phyloP scores from a whole-genome alignment of 2,329 filamentous ascomycete species.

The Hypoxylon sp. region DNA sequence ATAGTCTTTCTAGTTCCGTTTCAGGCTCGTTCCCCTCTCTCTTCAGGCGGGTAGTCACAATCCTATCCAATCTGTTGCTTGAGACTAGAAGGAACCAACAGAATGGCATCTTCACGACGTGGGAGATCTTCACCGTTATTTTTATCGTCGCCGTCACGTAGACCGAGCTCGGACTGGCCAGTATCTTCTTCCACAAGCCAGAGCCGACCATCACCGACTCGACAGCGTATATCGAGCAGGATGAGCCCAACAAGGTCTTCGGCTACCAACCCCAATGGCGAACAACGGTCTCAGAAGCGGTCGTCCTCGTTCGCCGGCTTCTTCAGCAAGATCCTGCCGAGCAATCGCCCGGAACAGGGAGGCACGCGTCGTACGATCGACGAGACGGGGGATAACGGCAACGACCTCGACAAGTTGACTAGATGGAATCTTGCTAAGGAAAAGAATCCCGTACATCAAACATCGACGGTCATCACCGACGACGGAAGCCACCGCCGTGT shows the following conservation, averaged over 20 bases:
- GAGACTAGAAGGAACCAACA: conserved; percentile 12
- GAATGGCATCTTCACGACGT: conserved; percentile 31
- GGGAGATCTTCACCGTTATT: conserved; percentile 38
- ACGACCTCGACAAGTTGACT: conserved; percentile 49
- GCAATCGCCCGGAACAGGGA: conserved; percentile 65
- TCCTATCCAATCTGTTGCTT: conserved; percentile 9
- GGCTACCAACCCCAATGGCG: conserved; percentile 8
- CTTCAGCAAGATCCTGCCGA: conserved; percentile 64
- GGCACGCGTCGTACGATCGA: conserved; percentile 60
- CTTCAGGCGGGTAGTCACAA: conserved; percentile 28
- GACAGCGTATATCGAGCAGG: conserved; percentile 24
- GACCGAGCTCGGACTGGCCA: conserved; percentile 29
- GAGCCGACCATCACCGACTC: conserved; percentile 25
- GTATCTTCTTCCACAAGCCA: conserved; percentile 26
- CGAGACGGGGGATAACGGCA: conserved; percentile 42
- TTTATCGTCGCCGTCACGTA: conserved; percentile 28
- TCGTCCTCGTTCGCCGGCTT: conserved; percentile 58
- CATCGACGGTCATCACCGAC: conserved; percentile 6
- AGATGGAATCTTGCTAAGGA: conserved; percentile 52
- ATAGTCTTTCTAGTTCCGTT: conserved; percentile 26
- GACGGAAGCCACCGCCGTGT: conserved; percentile 29
- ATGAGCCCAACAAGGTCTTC: conserved; percentile 40
- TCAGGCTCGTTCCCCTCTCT: conserved; percentile 19
- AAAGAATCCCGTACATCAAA: conserved; percentile 14
- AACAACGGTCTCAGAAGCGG: conserved; percentile 38